Percentiles rank a stretch among this genome's conserved stretches.
Conservation (phyloP, 805 yeast species). For the Ogataea pilisensis region DNA sequence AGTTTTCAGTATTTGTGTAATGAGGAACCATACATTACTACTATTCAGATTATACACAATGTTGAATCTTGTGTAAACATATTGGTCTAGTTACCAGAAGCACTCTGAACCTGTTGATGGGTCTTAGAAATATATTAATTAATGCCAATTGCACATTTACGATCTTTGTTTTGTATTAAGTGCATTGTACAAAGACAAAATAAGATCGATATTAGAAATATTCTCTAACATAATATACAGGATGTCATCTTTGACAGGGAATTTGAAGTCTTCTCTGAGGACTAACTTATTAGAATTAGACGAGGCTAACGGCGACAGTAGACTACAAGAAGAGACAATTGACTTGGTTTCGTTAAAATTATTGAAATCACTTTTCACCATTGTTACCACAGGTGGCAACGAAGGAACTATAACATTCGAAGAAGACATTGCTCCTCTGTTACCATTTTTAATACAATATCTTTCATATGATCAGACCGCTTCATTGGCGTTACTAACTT, state of each 20-base stretch:
- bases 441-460: neutral
- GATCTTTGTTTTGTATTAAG: no score
- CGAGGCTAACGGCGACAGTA: neutral
- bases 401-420: neutral
- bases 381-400: neutral
- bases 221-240: no score
- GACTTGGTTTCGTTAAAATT: neutral
- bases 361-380: neutral
- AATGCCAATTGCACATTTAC: no score
- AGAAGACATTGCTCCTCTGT: constrained; percentile 1
- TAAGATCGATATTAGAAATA: no score
- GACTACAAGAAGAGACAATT: neutral
- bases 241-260: neutral
- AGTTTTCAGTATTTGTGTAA: no score
- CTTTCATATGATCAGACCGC: constrained; percentile 1
- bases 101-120: no score
- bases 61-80: no score
- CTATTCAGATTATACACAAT: no score
- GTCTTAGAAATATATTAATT: no score
- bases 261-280: neutral
- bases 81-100: no score
- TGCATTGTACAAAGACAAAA: no score
- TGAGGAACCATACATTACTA: no score
- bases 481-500: neutral
- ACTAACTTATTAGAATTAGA: neutral